phyloP scores from a whole-genome alignment of 441 rosid genomes.

The Sinapis alba region DNA sequence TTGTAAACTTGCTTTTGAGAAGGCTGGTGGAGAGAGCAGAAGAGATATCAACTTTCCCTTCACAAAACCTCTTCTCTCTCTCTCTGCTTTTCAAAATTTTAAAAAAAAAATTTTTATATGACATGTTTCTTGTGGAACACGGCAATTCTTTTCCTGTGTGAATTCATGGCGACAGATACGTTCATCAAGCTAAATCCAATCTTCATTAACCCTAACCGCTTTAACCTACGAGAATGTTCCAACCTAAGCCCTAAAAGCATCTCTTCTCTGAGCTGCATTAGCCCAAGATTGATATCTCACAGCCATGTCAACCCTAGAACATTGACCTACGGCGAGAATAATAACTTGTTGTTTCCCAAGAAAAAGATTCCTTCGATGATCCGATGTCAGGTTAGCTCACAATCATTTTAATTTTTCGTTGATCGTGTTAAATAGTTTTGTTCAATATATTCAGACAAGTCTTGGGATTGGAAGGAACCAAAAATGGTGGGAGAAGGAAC shows the following conservation, averaged over 20 bases:
- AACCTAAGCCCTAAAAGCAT: slow-evolving; percentile 5
- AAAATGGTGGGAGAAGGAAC: slow-evolving; percentile 76
- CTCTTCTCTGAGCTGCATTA: slow-evolving; percentile 20
- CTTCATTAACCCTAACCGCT: neutral
- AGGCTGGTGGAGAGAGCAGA: neutral
- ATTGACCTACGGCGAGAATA: slow-evolving; percentile 4
- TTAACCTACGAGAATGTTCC: neutral
- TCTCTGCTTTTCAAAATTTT: neutral
- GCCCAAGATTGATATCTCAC: slow-evolving; percentile 14
- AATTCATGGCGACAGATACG: slow-evolving; percentile 16
- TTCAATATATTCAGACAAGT: slow-evolving; percentile 37
- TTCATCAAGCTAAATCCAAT: slow-evolving; percentile 13
- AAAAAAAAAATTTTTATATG: too few relatives aligned
- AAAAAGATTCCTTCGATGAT: slow-evolving; percentile 3
- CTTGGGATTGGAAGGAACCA: slow-evolving; percentile 53
- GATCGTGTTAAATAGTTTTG: neutral
- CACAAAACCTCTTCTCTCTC: neutral
- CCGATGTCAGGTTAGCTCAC: slow-evolving; percentile 25
- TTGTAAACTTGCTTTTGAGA: slow-evolving; percentile 5
- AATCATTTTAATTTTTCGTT: neutral
- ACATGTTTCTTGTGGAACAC: slow-evolving; percentile 16
- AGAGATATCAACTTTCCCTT: neutral
- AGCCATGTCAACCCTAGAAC: slow-evolving; percentile 2
- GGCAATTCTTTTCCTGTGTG: neutral
- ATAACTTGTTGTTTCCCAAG: slow-evolving; percentile 13